Evolutionary conservation across 2,329 filamentous ascomycete genomes (phyloP).

Genomic region (Neopestalotiopsis sp.): DNA sequence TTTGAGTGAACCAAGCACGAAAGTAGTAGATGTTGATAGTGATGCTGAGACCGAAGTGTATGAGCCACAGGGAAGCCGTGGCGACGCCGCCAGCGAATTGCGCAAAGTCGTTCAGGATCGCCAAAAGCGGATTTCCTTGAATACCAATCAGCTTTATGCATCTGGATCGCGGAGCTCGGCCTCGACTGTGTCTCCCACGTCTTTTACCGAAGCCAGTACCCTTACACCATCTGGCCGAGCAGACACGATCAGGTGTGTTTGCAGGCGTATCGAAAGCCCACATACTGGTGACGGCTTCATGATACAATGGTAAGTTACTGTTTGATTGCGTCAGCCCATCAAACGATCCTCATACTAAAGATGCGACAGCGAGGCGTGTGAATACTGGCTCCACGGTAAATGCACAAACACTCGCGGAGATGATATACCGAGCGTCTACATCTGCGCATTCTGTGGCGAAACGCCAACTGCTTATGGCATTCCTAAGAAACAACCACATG

Average conservation of each 20-base stretch:
- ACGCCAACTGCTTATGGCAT: slow-evolving; percentile 56
- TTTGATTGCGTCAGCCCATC: slow-evolving; percentile 12
- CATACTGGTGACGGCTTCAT: slow-evolving; percentile 57
- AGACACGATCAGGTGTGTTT: slow-evolving; percentile 61
- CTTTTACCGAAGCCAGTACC: slow-evolving; percentile 53
- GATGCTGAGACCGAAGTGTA: slow-evolving; percentile 64
- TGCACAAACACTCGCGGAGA: slow-evolving; percentile 65
- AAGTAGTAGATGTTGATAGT: slow-evolving; percentile 53
- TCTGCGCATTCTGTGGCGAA: slow-evolving; percentile 67
- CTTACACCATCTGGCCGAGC: slow-evolving; percentile 50
- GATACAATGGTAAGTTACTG: slow-evolving; percentile 63
- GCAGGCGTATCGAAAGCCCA: slow-evolving; percentile 43
- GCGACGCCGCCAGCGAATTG: slow-evolving; percentile 66
- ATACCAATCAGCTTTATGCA: slow-evolving; percentile 40
- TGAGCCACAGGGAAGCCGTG: slow-evolving; percentile 44
- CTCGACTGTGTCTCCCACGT: slow-evolving; percentile 54
- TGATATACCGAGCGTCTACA: slow-evolving; percentile 64
- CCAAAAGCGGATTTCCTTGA: slow-evolving; percentile 44
- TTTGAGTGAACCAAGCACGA: slow-evolving; percentile 35
- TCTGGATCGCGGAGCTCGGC: slow-evolving; percentile 31
- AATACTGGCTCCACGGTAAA: slow-evolving; percentile 68
- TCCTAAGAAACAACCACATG: slow-evolving; percentile 46
- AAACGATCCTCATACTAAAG: slow-evolving; percentile 20
- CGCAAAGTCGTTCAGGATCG: slow-evolving; percentile 61
- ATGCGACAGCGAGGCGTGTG: slow-evolving; percentile 61